Conservation (phyloP, 2,329 filamentous ascomycete genomes). For the Penicillium sp. region DNA sequence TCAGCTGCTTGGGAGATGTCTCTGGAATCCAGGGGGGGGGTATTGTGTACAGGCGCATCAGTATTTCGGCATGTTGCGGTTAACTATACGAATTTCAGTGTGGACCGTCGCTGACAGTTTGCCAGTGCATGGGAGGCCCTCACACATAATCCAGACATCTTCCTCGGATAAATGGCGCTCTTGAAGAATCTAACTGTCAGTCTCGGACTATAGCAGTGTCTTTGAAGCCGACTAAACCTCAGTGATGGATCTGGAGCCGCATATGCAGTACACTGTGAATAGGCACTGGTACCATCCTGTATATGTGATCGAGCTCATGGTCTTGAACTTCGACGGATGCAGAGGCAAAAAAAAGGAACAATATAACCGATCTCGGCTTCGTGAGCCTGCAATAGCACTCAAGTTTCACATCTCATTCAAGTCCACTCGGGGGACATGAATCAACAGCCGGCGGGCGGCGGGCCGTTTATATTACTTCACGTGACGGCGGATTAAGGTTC, state of each 20-base stretch:
- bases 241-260: not conserved
- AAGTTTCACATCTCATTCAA: not conserved
- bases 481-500: constrained; percentile 17
- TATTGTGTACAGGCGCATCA: not conserved
- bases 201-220: too few species aligned
- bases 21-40: constrained; percentile 12
- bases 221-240: not conserved
- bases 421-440: not conserved
- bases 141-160: not conserved
- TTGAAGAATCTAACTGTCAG: too few species aligned
- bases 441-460: too few species aligned
- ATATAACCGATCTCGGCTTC: not conserved
- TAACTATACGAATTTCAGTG: constrained; percentile 13
- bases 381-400: not conserved
- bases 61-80: not conserved
- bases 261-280: not conserved
- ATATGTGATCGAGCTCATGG: too few species aligned
- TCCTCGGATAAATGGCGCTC: not conserved
- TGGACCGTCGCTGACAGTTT: too few species aligned
- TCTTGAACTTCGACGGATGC: too few species aligned
- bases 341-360: not conserved
- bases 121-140: not conserved
- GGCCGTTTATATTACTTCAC: constrained; percentile 8
- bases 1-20: not conserved
- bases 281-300: not conserved